phyloP scores from a whole-genome alignment of 73 alveolate species.

The Paraurostyla sp. region DNA sequence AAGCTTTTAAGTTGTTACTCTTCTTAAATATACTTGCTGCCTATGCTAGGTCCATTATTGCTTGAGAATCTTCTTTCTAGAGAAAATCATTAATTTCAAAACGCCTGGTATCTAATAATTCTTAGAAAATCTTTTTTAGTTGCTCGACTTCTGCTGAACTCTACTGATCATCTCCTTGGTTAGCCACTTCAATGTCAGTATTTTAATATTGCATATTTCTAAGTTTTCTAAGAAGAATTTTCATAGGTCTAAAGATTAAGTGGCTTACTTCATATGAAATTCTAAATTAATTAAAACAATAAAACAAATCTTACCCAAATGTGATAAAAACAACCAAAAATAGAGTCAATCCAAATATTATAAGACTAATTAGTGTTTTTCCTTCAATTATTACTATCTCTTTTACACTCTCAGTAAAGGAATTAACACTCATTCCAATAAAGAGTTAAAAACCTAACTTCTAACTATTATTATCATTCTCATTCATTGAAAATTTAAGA shows the following conservation, averaged over 20 bases:
- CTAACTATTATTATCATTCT: neutral
- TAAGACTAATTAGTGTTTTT: slow-evolving; percentile 4
- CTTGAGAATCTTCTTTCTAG: slow-evolving; percentile 58
- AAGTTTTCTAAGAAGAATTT: neutral
- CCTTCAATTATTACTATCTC: slow-evolving; percentile 17
- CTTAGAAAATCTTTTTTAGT: slow-evolving; percentile 32
- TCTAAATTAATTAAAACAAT: slow-evolving; percentile 16
- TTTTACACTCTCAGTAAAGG: slow-evolving; percentile 4
- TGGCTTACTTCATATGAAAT: slow-evolving; percentile 41
- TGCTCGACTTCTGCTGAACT: slow-evolving; percentile 45
- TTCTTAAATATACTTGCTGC: slow-evolving; percentile 63
- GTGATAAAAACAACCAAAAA: slow-evolving; percentile 37
- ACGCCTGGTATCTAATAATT: slow-evolving; percentile 45
- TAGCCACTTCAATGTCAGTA: neutral
- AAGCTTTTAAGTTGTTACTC: slow-evolving; percentile 64
- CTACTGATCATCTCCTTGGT: slow-evolving; percentile 1
- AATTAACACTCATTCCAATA: neutral
- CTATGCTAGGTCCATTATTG: slow-evolving; percentile 72
- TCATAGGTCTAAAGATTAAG: slow-evolving; percentile 44
- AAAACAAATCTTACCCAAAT: slow-evolving; percentile 55
- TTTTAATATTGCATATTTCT: slow-evolving; percentile 22
- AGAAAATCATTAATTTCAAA: slow-evolving; percentile 63
- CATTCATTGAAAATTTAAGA: neutral
- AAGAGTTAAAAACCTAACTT: neutral
- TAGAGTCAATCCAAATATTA: slow-evolving; percentile 37